Evolutionary conservation across 441 rosid species (phyloP).

Genomic region (Breynia disticha): DNA sequence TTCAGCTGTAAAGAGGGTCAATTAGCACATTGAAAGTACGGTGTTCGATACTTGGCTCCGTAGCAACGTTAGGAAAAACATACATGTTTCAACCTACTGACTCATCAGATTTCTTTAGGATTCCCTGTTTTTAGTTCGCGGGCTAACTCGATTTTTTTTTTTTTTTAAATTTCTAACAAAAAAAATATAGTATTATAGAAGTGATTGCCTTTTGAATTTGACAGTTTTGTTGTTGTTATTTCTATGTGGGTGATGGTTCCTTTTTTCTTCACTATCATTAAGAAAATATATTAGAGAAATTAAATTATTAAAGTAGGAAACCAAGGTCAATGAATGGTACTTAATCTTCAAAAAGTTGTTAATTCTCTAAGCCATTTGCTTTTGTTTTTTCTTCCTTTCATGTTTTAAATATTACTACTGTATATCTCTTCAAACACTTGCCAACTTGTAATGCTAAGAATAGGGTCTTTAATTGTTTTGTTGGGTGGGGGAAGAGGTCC

Average conservation of each 20-base stretch:
- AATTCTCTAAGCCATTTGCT: slow-evolving; percentile 22
- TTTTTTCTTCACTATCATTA: slow-evolving; percentile 17
- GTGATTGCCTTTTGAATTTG: slow-evolving; percentile 40
- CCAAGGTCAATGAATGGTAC: slow-evolving; percentile 46
- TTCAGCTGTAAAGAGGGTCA: too few relatives aligned
- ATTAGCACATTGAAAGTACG: too few relatives aligned
- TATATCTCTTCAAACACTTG: slow-evolving; percentile 7
- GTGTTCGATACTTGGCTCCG: too few relatives aligned
- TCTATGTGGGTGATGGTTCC: slow-evolving; percentile 44
- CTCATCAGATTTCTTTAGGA: too few relatives aligned
- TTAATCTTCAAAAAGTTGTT: slow-evolving; percentile 27
- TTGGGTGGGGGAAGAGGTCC: too few relatives aligned
- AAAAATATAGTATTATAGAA: too few relatives aligned
- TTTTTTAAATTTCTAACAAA: too few relatives aligned
- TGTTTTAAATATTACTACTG: slow-evolving; percentile 9
- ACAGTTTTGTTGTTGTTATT: slow-evolving; percentile 59
- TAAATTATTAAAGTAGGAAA: slow-evolving; percentile 19
- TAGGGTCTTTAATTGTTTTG: too few relatives aligned
- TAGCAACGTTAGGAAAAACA: too few relatives aligned
- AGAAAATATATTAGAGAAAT: slow-evolving; percentile 6
- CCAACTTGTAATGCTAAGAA: slow-evolving; percentile 9
- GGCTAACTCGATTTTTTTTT: too few relatives aligned
- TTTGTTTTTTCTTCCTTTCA: slow-evolving; percentile 23
- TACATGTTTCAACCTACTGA: too few relatives aligned
- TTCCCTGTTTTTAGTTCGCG: too few relatives aligned